Percentiles rank a stretch among this genome's conserved stretches.
Conservation (phyloP, 2,329 filamentous ascomycete genomes). For the Colletotrichum noveboracense region DNA sequence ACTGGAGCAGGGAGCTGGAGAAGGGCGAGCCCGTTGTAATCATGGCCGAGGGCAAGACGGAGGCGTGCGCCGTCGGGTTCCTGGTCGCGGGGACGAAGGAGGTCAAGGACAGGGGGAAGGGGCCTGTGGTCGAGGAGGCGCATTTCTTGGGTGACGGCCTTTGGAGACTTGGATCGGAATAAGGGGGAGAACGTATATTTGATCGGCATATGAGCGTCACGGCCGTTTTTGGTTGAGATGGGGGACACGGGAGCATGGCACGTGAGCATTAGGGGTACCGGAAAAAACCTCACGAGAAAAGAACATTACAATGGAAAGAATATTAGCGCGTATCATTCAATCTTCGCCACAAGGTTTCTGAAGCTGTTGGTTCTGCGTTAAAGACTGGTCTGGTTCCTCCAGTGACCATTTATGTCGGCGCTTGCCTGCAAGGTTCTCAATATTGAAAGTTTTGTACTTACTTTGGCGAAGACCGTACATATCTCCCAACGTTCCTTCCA, state of each 20-base stretch:
- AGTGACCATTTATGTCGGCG: not conserved
- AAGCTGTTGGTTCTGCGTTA: not conserved
- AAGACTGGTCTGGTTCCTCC: not conserved
- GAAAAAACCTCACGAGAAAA: not conserved
- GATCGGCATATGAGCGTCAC: not conserved
- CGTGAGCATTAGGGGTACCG: not conserved
- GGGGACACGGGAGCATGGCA: not conserved
- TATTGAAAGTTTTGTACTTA: not conserved
- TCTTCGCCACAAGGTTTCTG: not conserved
- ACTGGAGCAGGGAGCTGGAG: slow-evolving; percentile 71
- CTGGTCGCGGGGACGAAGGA: slow-evolving; percentile 87
- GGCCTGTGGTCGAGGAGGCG: slow-evolving; percentile 89
- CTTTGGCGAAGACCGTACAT: not conserved
- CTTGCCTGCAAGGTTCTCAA: not conserved
- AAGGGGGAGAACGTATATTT: slow-evolving; percentile 2
- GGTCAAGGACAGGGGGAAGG: slow-evolving; percentile 94
- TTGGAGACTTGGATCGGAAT: slow-evolving; percentile 74
- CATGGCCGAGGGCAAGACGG: slow-evolving; percentile 90
- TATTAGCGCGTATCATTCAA: not conserved
- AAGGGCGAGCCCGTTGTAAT: slow-evolving; percentile 88
- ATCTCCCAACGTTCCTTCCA: not conserved
- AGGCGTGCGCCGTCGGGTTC: slow-evolving; percentile 87
- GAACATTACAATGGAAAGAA: not conserved
- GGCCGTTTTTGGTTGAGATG: not conserved
- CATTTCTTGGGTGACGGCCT: slow-evolving; percentile 95